Conservation (phyloP, 1,284 basidiomycete genomes). For the Tylopilus orsonianus region DNA sequence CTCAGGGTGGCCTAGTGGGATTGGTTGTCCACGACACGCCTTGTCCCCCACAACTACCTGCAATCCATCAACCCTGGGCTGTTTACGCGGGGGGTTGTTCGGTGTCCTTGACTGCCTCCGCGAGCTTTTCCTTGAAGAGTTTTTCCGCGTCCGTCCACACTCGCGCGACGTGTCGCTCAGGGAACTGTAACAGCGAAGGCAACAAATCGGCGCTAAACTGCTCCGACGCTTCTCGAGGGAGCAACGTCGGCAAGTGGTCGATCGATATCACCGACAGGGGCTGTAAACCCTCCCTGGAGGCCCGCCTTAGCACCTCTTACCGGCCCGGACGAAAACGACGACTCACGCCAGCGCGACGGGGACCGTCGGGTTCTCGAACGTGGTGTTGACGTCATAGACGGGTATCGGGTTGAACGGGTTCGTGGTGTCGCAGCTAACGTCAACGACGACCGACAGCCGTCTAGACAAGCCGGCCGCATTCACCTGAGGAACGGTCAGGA, state of each 20-base stretch:
- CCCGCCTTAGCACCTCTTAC: neutral
- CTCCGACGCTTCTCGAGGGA: constrained; percentile 95
- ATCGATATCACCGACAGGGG: constrained; percentile 90
- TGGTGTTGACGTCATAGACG: constrained; percentile 94
- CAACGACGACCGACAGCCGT: constrained; percentile 84
- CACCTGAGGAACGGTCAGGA: constrained; percentile 80
- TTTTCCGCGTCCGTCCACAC: constrained; percentile 93
- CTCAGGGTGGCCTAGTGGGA: no score
- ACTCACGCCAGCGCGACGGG: constrained; percentile 78
- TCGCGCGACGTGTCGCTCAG: constrained; percentile 60
- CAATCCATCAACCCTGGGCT: no score
- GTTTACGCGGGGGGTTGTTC: constrained; percentile 6
- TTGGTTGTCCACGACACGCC: neutral
- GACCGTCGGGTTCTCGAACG: constrained; percentile 92
- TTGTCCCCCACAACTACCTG: neutral
- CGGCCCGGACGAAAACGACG: neutral
- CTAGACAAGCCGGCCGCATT: constrained; percentile 68
- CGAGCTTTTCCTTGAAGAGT: constrained; percentile 80
- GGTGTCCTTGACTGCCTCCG: constrained; percentile 43
- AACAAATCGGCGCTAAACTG: constrained; percentile 92
- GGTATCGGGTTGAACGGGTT: constrained; percentile 99
- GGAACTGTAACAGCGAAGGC: constrained; percentile 82
- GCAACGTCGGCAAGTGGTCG: constrained; percentile 94
- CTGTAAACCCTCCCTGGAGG: constrained; percentile 54
- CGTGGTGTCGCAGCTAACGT: constrained; percentile 99